These are phyloP conservation scores for Closterium sp. DNA, from an alignment of 139 green algal genomes.

Conservation along the genomic window DNA sequence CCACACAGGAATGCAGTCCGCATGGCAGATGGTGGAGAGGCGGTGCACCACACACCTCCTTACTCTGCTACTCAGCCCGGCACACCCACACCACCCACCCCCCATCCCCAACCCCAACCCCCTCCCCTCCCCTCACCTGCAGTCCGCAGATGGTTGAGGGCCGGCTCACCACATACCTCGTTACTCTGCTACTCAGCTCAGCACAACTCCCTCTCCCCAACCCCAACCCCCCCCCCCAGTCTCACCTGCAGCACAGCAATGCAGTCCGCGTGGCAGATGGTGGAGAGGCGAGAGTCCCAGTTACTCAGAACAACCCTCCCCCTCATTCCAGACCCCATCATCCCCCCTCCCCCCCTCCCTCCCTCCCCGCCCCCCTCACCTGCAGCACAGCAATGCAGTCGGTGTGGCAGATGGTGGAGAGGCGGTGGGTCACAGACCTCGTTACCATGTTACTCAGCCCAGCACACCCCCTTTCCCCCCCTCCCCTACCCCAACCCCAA, in stretches of 20 bases:
- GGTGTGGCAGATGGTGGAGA: slow-evolving; percentile 82
- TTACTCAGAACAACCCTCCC: no score
- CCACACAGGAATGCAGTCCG: slow-evolving; percentile 83
- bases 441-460: slow-evolving; percentile 70
- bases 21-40: slow-evolving; percentile 74
- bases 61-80: slow-evolving; percentile 79
- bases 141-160: no score
- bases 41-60: slow-evolving; percentile 85
- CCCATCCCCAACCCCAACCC: slow-evolving; percentile 59
- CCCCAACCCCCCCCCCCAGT: no score
- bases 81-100: slow-evolving; percentile 74
- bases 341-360: no score
- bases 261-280: no score
- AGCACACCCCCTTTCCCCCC: slow-evolving; percentile 55
- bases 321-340: no score
- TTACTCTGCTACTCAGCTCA: no score
- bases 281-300: no score
- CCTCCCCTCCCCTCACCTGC: slow-evolving; percentile 40
- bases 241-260: no score
- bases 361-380: no score
- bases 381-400: slow-evolving; percentile 58
- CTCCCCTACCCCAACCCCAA: slow-evolving; percentile 48
- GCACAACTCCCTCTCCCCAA: no score
- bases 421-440: slow-evolving; percentile 85
- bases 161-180: no score